Evolutionary conservation across 1,139 yeast species (phyloP), one percentile per base, ranked within the genome.

Genomic region (Taphrina pruni): DNA sequence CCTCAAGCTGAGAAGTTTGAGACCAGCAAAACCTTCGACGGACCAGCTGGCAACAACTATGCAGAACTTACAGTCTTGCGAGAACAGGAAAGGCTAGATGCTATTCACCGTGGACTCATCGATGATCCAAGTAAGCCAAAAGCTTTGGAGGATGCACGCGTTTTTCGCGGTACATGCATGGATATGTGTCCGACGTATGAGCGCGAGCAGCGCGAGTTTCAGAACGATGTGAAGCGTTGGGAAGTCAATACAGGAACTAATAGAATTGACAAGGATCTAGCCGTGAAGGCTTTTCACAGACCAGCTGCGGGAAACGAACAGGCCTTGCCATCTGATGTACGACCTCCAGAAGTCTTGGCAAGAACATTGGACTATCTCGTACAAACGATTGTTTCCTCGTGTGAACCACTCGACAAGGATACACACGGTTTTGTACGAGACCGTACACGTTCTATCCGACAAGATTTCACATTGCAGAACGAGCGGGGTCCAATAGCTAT

Each of bases 221-320:
- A 94, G 77, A 91, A 92, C 75, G 93, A 93, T 73, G 96, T 92
- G 50, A 89, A 90, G 72, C 82, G 85, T 11, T 82, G 88, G 75
- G 99, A 94, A 79, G 88, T 84, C 73, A 93, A 88, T 73, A 75
- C 77, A 1, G 60, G 45, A 0, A 85, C 89, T 0, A 87, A 88
- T n/a, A 83, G 81, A 72, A 89, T 92, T 1, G 84, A 93, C 0
- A 78, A 85, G 54, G 77, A 77, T 1, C 82, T 83, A 60, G 97
- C 98, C 0, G 86, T 95, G 7, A 95, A 95, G 78, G 97, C 97
- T 1, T 95, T 94, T 77, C 90, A 97, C 45, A 82, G 99, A 74
- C 98, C 99, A 0, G 97, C 97, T 11, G 98, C 99, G 0, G 99
- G 99, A 11, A 97, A 95, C 74, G 97, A 97, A 0, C 98, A 98